Evolutionary conservation across 2,329 filamentous ascomycete genomes (phyloP), one percentile per base, ranked within the genome.

Genomic region (Xylariaceae sp.): DNA sequence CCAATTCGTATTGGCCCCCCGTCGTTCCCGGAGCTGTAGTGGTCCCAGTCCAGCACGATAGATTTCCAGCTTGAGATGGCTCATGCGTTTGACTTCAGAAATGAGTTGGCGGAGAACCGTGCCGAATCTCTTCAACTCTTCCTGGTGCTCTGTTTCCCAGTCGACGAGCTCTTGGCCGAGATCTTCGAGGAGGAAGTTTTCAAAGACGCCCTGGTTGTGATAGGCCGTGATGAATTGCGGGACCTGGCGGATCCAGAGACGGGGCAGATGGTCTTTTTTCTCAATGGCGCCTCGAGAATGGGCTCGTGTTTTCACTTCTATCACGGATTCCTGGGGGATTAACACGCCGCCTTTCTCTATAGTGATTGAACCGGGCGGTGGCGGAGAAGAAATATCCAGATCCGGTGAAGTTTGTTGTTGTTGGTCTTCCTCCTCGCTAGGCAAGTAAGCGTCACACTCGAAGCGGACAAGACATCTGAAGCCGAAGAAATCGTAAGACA

Each of bases 191-290:
- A 64, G 51, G 9, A 68, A 61, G 17, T 66, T 62, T 44, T 61
- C 51, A 49, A 69, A 68, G 7, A 5, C 61, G 1, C 66, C 64
- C 9, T 18, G 45, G 2, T 3, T 10, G 51, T 68, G 66, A 51
- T 68, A 68, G 56, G 62, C 64, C 13, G 57, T 63, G 34, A 68
- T 55, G 15, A 68, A 59, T 47, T 65, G 56, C 8, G 64, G 65
- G 39, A 70, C 64, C 35, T 70, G 65, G 18, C 66, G 61, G 10
- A 69, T 1, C 67, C 65, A 70, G 11, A 70, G 63, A 49, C 66
- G 64, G 13, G 64, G 65, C 3, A 67, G 44, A 45, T 67, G 63
- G 3, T 68, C 65, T 8, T 34, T 49, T 53, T 62, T 64, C 7
- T 65, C 55, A 49, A 59, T 58, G 7, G 48, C 57, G 41, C 60